Percentiles rank a stretch among this genome's conserved stretches.
These are phyloP conservation scores for Amanita fuliginea DNA, from an alignment of 768 basidiomycete genomes.

Conservation along the genomic window DNA sequence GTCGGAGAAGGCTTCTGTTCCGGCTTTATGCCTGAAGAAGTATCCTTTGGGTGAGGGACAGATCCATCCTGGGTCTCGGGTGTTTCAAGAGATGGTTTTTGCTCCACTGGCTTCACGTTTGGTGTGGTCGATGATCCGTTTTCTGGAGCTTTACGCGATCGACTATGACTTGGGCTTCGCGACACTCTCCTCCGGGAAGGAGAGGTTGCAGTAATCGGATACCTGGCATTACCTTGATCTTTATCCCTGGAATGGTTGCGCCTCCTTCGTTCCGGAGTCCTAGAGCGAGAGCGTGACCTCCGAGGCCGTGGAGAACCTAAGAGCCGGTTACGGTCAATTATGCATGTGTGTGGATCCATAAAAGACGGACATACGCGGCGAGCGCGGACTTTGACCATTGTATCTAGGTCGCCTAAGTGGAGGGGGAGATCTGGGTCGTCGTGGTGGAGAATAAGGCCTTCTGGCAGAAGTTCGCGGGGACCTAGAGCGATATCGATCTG, in stretches of 20 bases:
- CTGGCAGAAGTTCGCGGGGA: conserved; percentile 1
- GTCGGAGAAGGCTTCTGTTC: not conserved
- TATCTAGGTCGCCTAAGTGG: not conserved
- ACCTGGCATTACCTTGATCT: not conserved
- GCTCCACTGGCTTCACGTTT: not conserved
- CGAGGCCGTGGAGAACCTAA: conserved; percentile 4
- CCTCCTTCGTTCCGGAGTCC: not conserved
- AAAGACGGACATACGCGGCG: not conserved
- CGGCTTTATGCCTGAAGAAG: not conserved
- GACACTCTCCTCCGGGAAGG: not conserved
- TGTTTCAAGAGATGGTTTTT: not conserved
- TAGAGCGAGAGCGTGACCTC: not conserved
- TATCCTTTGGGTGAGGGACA: not conserved
- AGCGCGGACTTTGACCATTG: no score
- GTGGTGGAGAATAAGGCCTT: conserved; percentile 6
- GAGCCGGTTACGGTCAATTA: not conserved
- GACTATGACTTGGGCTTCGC: not conserved
- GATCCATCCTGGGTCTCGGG: not conserved
- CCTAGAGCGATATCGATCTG: conserved; percentile 6
- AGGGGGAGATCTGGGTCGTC: conserved; percentile 4
- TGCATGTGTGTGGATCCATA: not conserved
- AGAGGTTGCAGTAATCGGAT: not conserved
- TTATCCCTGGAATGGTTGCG: not conserved
- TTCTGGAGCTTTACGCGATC: not conserved
- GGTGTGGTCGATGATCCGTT: not conserved